These are phyloP conservation scores for Naganishia cerealis DNA, from an alignment of 1,284 basidiomycete species.

Conservation along the genomic window DNA sequence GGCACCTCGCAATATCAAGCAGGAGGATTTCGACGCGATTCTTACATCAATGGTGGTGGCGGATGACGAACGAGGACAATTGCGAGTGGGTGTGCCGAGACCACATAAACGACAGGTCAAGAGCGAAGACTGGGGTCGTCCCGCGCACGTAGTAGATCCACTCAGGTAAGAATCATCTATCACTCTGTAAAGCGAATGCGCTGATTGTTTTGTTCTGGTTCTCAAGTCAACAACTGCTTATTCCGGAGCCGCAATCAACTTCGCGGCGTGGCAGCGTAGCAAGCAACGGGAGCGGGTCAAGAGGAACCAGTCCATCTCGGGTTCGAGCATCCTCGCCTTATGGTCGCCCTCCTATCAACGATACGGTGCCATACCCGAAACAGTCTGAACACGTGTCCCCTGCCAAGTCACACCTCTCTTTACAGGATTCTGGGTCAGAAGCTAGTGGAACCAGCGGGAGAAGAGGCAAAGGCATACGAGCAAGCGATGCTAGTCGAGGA, in stretches of 20 bases:
- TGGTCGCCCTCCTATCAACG: slow-evolving; percentile 23
- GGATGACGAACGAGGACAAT: neutral
- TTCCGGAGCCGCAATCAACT: slow-evolving; percentile 23
- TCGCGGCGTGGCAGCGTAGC: slow-evolving; percentile 18
- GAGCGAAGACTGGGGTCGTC: slow-evolving; percentile 50
- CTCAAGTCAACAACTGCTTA: slow-evolving; percentile 16
- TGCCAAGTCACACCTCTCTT: slow-evolving; percentile 5
- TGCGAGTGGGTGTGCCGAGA: neutral
- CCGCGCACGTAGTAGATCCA: slow-evolving; percentile 31
- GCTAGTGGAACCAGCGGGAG: slow-evolving; percentile 20
- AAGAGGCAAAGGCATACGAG: slow-evolving; percentile 7
- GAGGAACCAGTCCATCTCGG: slow-evolving; percentile 26
- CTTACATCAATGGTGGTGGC: slow-evolving; percentile 17
- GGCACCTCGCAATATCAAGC: slow-evolving; percentile 8
- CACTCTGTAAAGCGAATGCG: neutral
- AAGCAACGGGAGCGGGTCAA: slow-evolving; percentile 18
- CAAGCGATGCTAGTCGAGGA: slow-evolving; percentile 1
- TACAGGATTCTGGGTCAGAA: slow-evolving; percentile 23
- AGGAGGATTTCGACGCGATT: slow-evolving; percentile 14
- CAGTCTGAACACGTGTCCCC: slow-evolving; percentile 24
- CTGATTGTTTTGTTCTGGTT: slow-evolving; percentile 12
- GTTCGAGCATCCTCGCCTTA: slow-evolving; percentile 17
- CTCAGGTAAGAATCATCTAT: slow-evolving; percentile 25
- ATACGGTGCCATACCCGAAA: slow-evolving; percentile 13
- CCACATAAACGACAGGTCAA: slow-evolving; percentile 35